These are phyloP conservation scores for Jatropha curcas DNA, from an alignment of 345 rosid genomes.

Conservation along the genomic window DNA sequence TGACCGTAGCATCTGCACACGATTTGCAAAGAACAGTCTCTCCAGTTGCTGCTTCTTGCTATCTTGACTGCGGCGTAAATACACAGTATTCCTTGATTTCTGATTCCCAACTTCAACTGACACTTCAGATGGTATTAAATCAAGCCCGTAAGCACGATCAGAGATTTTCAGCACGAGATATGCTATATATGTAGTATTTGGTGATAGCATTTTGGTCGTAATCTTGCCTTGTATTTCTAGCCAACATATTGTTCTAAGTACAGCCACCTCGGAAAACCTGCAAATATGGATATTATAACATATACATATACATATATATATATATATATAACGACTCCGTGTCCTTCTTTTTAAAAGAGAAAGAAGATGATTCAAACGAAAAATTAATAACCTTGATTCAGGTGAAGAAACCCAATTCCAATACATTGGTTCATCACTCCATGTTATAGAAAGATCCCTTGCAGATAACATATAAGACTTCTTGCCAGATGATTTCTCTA, in stretches of 20 bases:
- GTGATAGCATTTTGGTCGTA: constrained; percentile 33
- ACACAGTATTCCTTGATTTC: constrained; percentile 10
- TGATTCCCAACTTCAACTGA: constrained; percentile 29
- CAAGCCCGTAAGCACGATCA: constrained; percentile 50
- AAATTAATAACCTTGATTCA: constrained; percentile 49
- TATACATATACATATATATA: no score
- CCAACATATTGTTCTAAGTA: constrained; percentile 42
- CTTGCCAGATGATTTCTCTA: constrained; percentile 62
- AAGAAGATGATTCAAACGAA: background rate
- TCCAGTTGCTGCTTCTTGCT: constrained; percentile 11
- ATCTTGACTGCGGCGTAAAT: background rate
- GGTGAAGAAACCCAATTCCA: constrained; percentile 61
- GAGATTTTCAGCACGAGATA: constrained; percentile 46
- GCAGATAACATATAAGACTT: constrained; percentile 56
- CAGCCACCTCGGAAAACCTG: constrained; percentile 48
- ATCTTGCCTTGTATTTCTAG: constrained; percentile 47
- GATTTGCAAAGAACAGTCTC: constrained; percentile 8
- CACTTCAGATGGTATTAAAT: constrained; percentile 45
- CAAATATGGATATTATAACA: no score
- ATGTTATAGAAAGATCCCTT: constrained; percentile 58
- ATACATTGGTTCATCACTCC: constrained; percentile 43
- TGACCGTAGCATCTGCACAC: constrained; percentile 16
- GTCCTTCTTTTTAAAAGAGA: no score
- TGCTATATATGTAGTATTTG: constrained; percentile 51
- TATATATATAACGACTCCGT: no score